These are phyloP conservation scores for Aspergillus transmontanensis DNA, from an alignment of 2,329 filamentous ascomycete genomes.

Conservation along the genomic window DNA sequence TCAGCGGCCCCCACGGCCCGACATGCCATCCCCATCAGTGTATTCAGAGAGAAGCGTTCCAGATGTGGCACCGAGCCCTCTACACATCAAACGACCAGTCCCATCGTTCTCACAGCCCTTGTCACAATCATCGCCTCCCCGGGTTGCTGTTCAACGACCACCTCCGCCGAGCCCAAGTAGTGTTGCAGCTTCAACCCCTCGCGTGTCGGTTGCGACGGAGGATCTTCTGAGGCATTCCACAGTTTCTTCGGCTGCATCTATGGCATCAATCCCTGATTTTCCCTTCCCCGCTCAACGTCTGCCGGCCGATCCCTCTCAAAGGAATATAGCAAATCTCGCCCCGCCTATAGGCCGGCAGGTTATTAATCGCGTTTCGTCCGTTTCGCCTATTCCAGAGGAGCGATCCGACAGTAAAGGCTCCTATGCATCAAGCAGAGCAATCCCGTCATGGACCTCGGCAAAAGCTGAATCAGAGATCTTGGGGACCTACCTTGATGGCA, in stretches of 20 bases:
- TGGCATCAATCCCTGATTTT: conserved; percentile 35
- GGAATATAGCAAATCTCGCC: conserved; percentile 32
- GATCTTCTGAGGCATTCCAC: conserved; percentile 32
- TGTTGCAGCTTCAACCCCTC: conserved; percentile 26
- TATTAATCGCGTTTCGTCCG: conserved; percentile 66
- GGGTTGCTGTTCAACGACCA: conserved; percentile 21
- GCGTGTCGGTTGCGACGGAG: conserved; percentile 31
- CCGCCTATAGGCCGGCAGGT: conserved; percentile 31
- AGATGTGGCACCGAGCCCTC: conserved; percentile 28
- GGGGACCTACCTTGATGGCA: conserved; percentile 33
- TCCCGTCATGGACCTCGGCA: conserved; percentile 67
- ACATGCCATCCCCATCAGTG: conserved; percentile 41
- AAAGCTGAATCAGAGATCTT: conserved; percentile 52
- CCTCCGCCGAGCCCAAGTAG: conserved; percentile 24
- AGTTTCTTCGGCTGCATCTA: conserved; percentile 26
- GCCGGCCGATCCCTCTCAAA: conserved; percentile 27
- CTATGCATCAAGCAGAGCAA: conserved; percentile 70
- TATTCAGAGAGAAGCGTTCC: conserved; percentile 34
- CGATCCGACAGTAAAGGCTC: conserved; percentile 61
- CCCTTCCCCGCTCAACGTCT: conserved; percentile 22
- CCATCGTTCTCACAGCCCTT: conserved; percentile 34
- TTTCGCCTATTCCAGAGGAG: conserved; percentile 77
- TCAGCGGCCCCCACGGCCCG: conserved; percentile 45
- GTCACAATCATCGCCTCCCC: conserved; percentile 21
- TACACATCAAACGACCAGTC: conserved; percentile 24